Percentiles rank a stretch among this genome's conserved stretches.
phyloP scores from a whole-genome alignment of 208 protist genomes.

The Acanthamoeba triangularis region DNA sequence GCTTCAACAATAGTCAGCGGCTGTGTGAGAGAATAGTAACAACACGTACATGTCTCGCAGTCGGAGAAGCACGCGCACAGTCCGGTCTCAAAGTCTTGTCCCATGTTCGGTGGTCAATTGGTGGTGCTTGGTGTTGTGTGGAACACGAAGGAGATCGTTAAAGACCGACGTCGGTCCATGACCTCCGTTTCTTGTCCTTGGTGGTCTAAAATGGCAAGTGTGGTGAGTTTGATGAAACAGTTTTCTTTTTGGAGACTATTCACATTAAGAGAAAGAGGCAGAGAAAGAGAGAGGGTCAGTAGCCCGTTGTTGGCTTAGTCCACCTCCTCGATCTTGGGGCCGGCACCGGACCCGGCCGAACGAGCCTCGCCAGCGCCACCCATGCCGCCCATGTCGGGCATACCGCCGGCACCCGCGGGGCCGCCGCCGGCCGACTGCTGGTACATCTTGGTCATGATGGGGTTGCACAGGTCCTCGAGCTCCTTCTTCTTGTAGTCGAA shows the following conservation, averaged over 20 bases:
- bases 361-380: constrained; percentile 62
- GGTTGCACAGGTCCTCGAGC: constrained; percentile 89
- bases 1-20: no score
- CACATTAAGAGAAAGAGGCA: not conserved
- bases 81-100: no score
- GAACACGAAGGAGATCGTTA: no score
- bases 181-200: no score
- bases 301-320: constrained; percentile 85
- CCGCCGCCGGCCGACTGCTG: constrained; percentile 68
- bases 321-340: constrained; percentile 93
- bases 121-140: no score
- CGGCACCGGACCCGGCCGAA: constrained; percentile 59
- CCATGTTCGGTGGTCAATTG: no score
- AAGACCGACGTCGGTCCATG: no score
- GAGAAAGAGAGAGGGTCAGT: not conserved
- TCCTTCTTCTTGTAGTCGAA: constrained; percentile 91
- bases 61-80: no score
- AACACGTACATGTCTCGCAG: no score
- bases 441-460: constrained; percentile 93
- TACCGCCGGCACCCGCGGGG: constrained; percentile 77
- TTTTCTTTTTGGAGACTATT: not conserved
- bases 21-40: no score
- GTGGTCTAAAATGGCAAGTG: no score
- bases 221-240: no score
- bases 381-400: constrained; percentile 83